Percentiles rank a stretch among this genome's conserved stretches.
These are phyloP conservation scores for Hanseniaspora lachancei DNA, from an alignment of 805 yeast genomes.

Conservation along the genomic window DNA sequence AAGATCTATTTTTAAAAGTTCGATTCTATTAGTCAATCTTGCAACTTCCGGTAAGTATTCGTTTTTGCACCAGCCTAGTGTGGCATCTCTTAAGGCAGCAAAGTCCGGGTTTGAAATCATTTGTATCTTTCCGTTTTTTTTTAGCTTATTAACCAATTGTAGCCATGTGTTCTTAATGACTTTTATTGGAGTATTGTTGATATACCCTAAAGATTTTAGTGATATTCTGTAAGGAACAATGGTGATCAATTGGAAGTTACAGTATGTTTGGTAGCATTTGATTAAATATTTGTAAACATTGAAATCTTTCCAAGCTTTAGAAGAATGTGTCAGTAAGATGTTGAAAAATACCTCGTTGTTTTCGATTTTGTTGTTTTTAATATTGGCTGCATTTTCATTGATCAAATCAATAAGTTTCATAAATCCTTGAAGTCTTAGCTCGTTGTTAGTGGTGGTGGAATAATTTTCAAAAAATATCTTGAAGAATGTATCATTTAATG, in stretches of 20 bases:
- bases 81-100: conserved; percentile 72
- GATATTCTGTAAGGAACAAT: conserved; percentile 61
- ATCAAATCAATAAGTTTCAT: conserved; percentile 29
- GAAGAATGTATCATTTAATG: conserved; percentile 56
- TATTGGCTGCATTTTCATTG: conserved; percentile 37
- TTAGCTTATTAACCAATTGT: conserved; percentile 38
- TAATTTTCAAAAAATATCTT: conserved; percentile 51
- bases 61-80: conserved; percentile 31
- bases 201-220: conserved; percentile 58
- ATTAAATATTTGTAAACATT: conserved; percentile 9
- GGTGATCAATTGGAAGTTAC: conserved; percentile 52
- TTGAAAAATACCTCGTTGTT: conserved; percentile 75
- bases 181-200: conserved; percentile 36
- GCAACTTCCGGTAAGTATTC: conserved; percentile 12
- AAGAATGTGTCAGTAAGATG: conserved; percentile 48
- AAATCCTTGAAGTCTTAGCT: conserved; percentile 42
- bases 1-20: conserved; percentile 13
- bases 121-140: conserved; percentile 36
- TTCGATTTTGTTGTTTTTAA: conserved; percentile 43
- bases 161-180: conserved; percentile 50
- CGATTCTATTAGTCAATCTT: conserved; percentile 9
- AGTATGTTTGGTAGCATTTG: conserved; percentile 34
- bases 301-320: conserved; percentile 51
- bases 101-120: conserved; percentile 75
- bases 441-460: conserved; percentile 19